Evolutionary conservation across 345 rosid species (phyloP).

Genomic region (Camelina hispida): DNA sequence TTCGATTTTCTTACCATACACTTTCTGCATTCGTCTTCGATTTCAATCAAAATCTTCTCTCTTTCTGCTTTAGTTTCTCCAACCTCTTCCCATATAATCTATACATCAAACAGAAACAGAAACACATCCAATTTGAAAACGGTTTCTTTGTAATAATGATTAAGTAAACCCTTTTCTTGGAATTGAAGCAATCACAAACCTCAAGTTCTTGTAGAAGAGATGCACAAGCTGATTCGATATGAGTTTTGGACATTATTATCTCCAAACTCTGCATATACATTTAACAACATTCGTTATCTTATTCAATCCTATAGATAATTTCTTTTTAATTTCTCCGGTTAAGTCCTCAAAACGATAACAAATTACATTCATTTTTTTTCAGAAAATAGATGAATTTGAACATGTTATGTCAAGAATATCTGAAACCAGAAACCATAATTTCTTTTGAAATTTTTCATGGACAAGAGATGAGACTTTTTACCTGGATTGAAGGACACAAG

Average conservation of each 20-base stretch:
- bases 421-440: neutral
- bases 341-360: neutral
- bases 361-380: neutral
- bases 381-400: conserved; percentile 5
- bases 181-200: conserved; percentile 52
- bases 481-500: conserved; percentile 26
- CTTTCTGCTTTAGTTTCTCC: conserved; percentile 79
- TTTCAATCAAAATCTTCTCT: conserved; percentile 76
- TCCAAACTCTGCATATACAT: conserved; percentile 33
- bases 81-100: conserved; percentile 95
- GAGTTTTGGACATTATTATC: conserved; percentile 55
- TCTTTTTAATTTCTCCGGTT: neutral
- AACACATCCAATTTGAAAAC: neutral
- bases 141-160: neutral
- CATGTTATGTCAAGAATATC: neutral
- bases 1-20: conserved; percentile 74
- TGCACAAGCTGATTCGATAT: conserved; percentile 66
- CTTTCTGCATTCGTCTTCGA: conserved; percentile 84
- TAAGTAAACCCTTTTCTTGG: neutral
- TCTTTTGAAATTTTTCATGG: neutral
- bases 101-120: conserved; percentile 18
- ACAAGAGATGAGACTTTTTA: conserved; percentile 31
- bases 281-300: conserved; percentile 10
- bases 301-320: neutral
- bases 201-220: conserved; percentile 78